phyloP scores from a whole-genome alignment of 306 rosid species.

The Arachis hypogaea region DNA sequence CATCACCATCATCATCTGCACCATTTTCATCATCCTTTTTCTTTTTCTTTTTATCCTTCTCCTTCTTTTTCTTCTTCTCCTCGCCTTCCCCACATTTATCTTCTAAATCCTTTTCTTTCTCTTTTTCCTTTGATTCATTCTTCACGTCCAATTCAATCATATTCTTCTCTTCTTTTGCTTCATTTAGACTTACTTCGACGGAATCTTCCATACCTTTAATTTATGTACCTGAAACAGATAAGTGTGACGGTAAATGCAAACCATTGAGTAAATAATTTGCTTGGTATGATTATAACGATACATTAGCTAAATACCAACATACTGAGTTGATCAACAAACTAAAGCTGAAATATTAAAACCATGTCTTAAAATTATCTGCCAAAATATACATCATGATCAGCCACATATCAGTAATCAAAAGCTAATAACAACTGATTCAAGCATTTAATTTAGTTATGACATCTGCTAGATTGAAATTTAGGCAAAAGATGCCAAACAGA shows the following conservation, averaged over 20 bases:
- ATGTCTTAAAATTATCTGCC: neutral
- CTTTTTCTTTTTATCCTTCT: constrained; percentile 26
- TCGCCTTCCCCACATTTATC: neutral
- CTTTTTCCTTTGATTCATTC: constrained; percentile 39
- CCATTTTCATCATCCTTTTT: neutral
- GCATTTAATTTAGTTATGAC: neutral
- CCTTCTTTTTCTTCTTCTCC: neutral
- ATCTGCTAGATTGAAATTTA: neutral
- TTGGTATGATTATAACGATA: neutral
- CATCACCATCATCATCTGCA: neutral
- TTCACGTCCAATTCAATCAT: constrained; percentile 47
- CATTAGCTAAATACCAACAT: constrained; percentile 20
- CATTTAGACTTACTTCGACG: constrained; percentile 28
- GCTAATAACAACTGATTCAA: neutral
- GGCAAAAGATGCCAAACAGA: neutral
- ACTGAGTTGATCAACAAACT: neutral
- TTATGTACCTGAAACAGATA: constrained; percentile 26
- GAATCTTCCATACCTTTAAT: constrained; percentile 56
- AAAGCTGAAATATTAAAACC: neutral
- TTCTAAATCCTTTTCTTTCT: neutral
- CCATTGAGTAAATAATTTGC: constrained; percentile 16
- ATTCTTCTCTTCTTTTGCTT: constrained; percentile 46
- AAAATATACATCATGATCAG: neutral
- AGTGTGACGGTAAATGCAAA: constrained; percentile 12
- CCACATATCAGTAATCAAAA: neutral